These are phyloP conservation scores for Miscanthus lutarioriparius DNA, from an alignment of 176 grass and related monocot genomes.

Conservation along the genomic window DNA sequence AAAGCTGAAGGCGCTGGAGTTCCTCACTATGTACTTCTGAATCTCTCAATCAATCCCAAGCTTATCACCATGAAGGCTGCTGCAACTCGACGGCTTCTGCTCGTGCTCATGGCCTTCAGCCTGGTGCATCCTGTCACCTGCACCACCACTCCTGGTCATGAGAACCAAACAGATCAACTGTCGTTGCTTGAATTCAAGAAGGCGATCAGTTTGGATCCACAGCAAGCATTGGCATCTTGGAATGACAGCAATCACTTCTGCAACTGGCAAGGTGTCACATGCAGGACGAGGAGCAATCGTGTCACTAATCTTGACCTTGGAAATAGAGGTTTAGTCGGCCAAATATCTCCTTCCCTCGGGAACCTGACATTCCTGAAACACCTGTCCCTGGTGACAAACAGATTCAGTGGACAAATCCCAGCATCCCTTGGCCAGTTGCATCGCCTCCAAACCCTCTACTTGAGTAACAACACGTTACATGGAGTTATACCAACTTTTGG, in stretches of 20 bases:
- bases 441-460: not conserved
- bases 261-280: not conserved
- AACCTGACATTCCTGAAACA: constrained; percentile 11
- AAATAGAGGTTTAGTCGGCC: not conserved
- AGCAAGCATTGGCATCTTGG: too few relatives aligned
- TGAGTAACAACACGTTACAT: not conserved
- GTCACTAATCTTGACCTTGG: constrained; percentile 7
- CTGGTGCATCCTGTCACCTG: not conserved
- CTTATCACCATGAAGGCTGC: not conserved
- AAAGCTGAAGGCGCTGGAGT: too few relatives aligned
- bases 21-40: too few relatives aligned
- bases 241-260: too few relatives aligned
- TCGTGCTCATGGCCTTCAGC: not conserved
- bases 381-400: not conserved
- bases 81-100: not conserved
- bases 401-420: constrained; percentile 18
- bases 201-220: too few relatives aligned
- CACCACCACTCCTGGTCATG: not conserved
- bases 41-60: too few relatives aligned
- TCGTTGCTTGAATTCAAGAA: not conserved
- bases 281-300: not conserved
- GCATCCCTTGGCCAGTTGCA: not conserved
- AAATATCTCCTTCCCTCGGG: constrained; percentile 13
- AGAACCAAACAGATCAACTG: not conserved
- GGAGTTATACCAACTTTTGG: not conserved